Conservation (phyloP, 163 green algal genomes). For the Prototheca cutis region DNA sequence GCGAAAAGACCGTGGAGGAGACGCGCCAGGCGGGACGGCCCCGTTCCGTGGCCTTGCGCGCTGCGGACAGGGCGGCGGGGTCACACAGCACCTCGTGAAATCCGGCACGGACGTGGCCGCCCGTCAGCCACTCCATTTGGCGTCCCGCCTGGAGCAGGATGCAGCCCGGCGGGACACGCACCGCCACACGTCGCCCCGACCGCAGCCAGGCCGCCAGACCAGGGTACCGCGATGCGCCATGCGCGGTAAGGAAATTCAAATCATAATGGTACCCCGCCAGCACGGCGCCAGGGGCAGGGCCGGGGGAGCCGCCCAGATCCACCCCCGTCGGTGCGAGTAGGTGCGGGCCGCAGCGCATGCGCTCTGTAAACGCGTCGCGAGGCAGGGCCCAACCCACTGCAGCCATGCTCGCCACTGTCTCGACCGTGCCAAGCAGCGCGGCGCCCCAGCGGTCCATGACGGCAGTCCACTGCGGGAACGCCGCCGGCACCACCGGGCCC, state of each 20-base stretch:
- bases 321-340: slow-evolving; percentile 79
- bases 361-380: slow-evolving; percentile 45
- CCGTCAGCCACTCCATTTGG: slow-evolving; percentile 90
- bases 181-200: slow-evolving; percentile 55
- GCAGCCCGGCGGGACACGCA: slow-evolving; percentile 71
- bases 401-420: slow-evolving; percentile 40
- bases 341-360: slow-evolving; percentile 75
- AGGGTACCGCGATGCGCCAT: slow-evolving; percentile 76
- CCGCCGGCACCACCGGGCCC: slow-evolving; percentile 58
- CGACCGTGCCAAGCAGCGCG: slow-evolving; percentile 56
- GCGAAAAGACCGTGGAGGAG: slow-evolving; percentile 75
- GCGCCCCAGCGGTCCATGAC: slow-evolving; percentile 80
- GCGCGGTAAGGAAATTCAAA: slow-evolving; percentile 85
- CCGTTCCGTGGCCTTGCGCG: slow-evolving; percentile 26
- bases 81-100: slow-evolving; percentile 83
- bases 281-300: background rate
- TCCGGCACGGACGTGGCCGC: slow-evolving; percentile 60
- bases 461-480: slow-evolving; percentile 62
- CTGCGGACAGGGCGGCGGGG: slow-evolving; percentile 47
- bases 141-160: slow-evolving; percentile 72
- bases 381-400: slow-evolving; percentile 62
- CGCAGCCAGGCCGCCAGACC: slow-evolving; percentile 80
- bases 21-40: slow-evolving; percentile 63
- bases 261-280: slow-evolving; percentile 66
- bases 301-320: background rate